A percentile compares a stretch with the other conserved stretches of the same genome.
Evolutionary conservation across 2,329 filamentous ascomycete genomes (phyloP).

Genomic region (Botrytis squamosa): DNA sequence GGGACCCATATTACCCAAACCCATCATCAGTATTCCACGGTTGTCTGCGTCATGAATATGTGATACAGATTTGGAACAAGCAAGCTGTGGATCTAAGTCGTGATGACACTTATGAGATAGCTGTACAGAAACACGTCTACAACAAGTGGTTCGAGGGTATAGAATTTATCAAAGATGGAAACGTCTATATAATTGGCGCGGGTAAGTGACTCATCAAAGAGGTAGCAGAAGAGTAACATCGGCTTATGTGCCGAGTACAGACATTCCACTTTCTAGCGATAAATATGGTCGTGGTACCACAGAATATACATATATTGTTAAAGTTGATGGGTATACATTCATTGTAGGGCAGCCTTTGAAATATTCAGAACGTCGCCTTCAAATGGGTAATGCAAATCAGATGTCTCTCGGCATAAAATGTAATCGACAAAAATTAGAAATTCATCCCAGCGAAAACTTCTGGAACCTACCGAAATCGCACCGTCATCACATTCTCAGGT

Average conservation of each 20-base stretch:
- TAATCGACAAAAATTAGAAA: not conserved
- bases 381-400: not conserved
- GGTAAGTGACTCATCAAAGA: not conserved
- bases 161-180: not conserved
- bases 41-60: not conserved
- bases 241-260: not conserved
- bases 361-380: not conserved
- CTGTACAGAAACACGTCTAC: not conserved
- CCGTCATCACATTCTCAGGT: not conserved
- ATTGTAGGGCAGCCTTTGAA: not conserved
- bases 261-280: not conserved
- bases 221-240: not conserved
- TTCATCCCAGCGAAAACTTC: not conserved
- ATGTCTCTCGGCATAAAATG: not conserved
- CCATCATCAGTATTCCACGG: not conserved
- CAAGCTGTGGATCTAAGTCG: not conserved
- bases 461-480: not conserved
- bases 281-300: not conserved
- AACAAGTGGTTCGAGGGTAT: not conserved
- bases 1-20: not conserved
- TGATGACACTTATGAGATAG: not conserved
- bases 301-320: not conserved
- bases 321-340: not conserved
- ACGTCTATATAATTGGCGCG: not conserved
- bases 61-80: not conserved